Evolutionary conservation across 306 rosid species (phyloP), one percentile per base, ranked within the genome.

Genomic region (Quercus alba): DNA sequence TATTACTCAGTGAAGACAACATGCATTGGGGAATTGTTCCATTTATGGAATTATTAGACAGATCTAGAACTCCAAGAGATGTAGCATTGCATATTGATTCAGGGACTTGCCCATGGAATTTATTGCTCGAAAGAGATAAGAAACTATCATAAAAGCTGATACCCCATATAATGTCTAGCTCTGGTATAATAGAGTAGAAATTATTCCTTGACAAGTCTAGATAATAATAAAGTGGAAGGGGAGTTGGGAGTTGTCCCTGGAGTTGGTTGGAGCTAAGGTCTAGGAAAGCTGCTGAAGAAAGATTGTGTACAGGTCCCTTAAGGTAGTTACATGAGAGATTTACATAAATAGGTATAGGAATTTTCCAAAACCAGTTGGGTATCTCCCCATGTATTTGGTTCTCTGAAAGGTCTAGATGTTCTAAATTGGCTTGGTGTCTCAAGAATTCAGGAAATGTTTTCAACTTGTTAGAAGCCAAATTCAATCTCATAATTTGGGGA

Each of bases 91-190:
- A 88, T 6, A 88, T 19, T 13, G 89, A 85, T 15, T 6, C 15
- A 0, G 86, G 85, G 10, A 83, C 76, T 18, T 0, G 13, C 0
- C 91, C 88, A 0, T 6, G 1, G 2, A 88, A 49, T 0, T 5
- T 1, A 26, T 83, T 88, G 64, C 77, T 75, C 49, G 91, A 70
- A 7, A 88, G 75, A 49, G 91, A 88, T 19, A 86, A 81, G 56
- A 31, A 84, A 0, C 0, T 0, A 8, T 1, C 0, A 0, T 0
- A 0, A 0, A 0, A 0, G 0, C 67, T 21, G 56, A 6, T 12
- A 2, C 4, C 1, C 83, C 84, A 41, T 67, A 17, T 2, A 4
- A 4, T 0, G 38, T 33, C 38, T 5, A 33, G 38, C 38, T 0
- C 0, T 0, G 78, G 82, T 2, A 80, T 66, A 9, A 1, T 0